Evolutionary conservation across 352 stramenopile species (phyloP).

Genomic region (Pythium monospermum): DNA sequence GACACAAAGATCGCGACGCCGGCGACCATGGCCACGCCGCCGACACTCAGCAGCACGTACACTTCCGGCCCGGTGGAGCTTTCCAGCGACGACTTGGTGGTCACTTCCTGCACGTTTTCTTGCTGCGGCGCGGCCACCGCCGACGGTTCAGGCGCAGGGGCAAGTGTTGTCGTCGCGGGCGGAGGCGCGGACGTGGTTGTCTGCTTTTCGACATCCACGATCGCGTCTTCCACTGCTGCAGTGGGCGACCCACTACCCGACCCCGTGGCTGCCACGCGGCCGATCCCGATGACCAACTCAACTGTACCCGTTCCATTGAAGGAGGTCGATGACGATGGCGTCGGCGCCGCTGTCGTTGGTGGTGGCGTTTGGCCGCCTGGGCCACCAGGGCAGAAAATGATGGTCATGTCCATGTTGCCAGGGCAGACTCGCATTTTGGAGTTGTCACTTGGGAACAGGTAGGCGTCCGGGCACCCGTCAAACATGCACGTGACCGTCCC

Average conservation of each 20-base stretch:
- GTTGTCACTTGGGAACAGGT: constrained; percentile 51
- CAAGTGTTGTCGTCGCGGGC: constrained; percentile 4
- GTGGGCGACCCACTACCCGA: constrained; percentile 11
- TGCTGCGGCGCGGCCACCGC: constrained; percentile 11
- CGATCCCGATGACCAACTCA: constrained; percentile 13
- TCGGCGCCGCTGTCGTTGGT: constrained; percentile 22
- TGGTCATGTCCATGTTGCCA: constrained; percentile 23
- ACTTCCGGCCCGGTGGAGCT: constrained; percentile 17
- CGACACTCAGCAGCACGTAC: constrained; percentile 33
- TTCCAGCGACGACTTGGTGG: constrained; percentile 17
- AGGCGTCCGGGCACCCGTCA: constrained; percentile 54
- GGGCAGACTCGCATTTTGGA: constrained; percentile 49
- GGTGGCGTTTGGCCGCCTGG: constrained; percentile 27
- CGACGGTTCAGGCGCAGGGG: constrained; percentile 16
- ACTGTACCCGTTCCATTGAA: too few species aligned
- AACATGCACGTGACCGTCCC: constrained; percentile 40
- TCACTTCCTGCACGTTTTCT: constrained; percentile 32
- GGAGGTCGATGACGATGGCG: constrained; percentile 27
- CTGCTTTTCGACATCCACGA: not conserved
- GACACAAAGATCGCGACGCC: constrained; percentile 49
- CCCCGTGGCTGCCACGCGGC: constrained; percentile 10
- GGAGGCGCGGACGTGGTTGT: not conserved
- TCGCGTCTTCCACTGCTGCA: not conserved
- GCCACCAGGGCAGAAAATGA: constrained; percentile 53
- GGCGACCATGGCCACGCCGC: constrained; percentile 37